Base-by-base conservation (phyloP, 208 protist species). In the Phytomonas francai region DNA sequence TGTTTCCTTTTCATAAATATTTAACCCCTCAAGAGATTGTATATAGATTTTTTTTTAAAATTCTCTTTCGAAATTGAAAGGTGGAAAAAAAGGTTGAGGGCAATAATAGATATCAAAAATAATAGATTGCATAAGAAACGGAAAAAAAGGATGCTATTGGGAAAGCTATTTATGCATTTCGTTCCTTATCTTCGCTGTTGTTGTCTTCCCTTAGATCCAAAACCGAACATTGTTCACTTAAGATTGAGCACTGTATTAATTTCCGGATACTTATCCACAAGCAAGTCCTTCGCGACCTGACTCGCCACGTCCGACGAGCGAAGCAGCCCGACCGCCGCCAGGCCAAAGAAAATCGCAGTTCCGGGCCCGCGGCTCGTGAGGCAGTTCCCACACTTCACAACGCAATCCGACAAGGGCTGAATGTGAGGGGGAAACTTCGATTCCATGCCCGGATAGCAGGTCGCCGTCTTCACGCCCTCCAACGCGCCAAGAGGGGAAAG, bases 361-460 rank as follows among this genome's bases (percentile, higher is more conserved):
- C 84, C 90, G 28, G 90, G 90, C 25, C 85, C 85, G 36, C 78
- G 85, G 74, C 88, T 94, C 25, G 90, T 94, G 59, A 96, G 79
- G 71, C 85, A 92, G 68, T 93, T 91, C 49, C 81, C 86, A 59
- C 77, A 88, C 71, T 77, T 74, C 62, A 94, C 90, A 8, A 96
- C 90, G 45, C 76, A 77, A 12, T 83, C 72, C 19, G 73, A 60
- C 27, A 81, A 87, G 61, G 78, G 80, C 63, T 79, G 75, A 25
- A 89, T 78, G 49, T 39, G 34, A 14, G 90, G 31, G 7, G 90
- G 90, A 51, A 92, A 73, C 73, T 88, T 91, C 34, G 70, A 71
- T 73, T 90, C 84, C 66, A 96, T 69, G 25, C 72, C 72, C 8
- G 90, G 90, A 65, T 91, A 96, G 76, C 90, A 88, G 19, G 90